These are phyloP conservation scores for Angomonas deanei DNA, from an alignment of 208 protist genomes.

Conservation along the genomic window DNA sequence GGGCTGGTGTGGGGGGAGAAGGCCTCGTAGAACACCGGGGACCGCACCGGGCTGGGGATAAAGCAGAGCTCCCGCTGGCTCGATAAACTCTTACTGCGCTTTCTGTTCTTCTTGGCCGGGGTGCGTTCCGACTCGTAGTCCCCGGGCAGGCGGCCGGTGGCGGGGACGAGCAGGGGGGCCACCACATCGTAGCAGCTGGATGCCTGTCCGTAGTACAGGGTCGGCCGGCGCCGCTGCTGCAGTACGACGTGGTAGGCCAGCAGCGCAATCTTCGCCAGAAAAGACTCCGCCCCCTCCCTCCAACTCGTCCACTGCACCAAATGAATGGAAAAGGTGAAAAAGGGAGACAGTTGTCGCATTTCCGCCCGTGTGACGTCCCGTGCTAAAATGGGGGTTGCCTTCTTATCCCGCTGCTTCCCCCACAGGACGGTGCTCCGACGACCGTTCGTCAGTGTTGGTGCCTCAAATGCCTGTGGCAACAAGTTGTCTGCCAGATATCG, in stretches of 20 bases:
- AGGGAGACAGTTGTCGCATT: conserved; percentile 49
- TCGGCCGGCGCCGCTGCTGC: conserved; percentile 39
- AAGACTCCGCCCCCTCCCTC: conserved; percentile 45
- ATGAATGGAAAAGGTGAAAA: conserved; percentile 73
- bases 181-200: conserved; percentile 72
- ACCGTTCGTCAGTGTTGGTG: conserved; percentile 42
- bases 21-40: conserved; percentile 54
- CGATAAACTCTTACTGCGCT: neutral
- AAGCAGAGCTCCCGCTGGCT: conserved; percentile 24
- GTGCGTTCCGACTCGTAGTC: neutral
- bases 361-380: conserved; percentile 64
- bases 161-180: conserved; percentile 27
- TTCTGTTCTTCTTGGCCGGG: neutral
- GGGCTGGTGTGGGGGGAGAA: conserved; percentile 24
- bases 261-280: conserved; percentile 51
- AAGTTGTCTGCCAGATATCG: conserved; percentile 45
- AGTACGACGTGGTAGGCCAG: conserved; percentile 69
- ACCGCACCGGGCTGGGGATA: conserved; percentile 59
- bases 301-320: conserved; percentile 58
- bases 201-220: conserved; percentile 74
- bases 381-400: conserved; percentile 37
- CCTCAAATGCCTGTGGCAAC: conserved; percentile 64
- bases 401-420: conserved; percentile 13
- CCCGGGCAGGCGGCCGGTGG: conserved; percentile 20
- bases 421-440: conserved; percentile 32